Conservation (phyloP, 768 basidiomycete species). For the Lyophyllum decastes region DNA sequence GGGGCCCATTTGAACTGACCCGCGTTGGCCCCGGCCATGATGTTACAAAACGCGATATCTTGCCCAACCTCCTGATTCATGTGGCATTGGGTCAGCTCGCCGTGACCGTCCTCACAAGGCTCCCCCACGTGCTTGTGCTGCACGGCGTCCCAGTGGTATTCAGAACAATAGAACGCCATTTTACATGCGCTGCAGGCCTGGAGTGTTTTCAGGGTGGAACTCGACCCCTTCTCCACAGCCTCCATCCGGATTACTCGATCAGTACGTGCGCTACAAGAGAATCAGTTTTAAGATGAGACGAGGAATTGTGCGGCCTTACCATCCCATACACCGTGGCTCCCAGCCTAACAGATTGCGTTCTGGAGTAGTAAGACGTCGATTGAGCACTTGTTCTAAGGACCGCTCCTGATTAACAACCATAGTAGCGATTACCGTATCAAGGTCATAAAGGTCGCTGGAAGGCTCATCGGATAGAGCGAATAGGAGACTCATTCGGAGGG, state of each 20-base stretch:
- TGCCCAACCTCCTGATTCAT: slow-evolving; percentile 22
- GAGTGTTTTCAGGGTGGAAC: slow-evolving; percentile 8
- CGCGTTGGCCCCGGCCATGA: background rate
- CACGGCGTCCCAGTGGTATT: slow-evolving; percentile 22
- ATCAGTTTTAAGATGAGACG: background rate
- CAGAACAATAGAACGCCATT: slow-evolving; percentile 26
- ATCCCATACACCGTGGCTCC: slow-evolving; percentile 26
- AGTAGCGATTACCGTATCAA: slow-evolving; percentile 1
- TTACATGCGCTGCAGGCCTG: slow-evolving; percentile 24
- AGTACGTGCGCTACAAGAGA: slow-evolving; percentile 20
- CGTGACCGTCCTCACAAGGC: slow-evolving; percentile 22
- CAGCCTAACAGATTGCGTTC: slow-evolving; percentile 20
- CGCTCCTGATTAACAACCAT: background rate
- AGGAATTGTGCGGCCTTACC: slow-evolving; percentile 11
- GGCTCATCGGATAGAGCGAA: slow-evolving; percentile 16
- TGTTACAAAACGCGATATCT: slow-evolving; percentile 15
- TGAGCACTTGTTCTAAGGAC: background rate
- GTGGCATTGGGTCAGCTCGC: slow-evolving; percentile 24
- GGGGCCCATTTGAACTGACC: slow-evolving; percentile 31
- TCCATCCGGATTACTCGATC: slow-evolving; percentile 26
- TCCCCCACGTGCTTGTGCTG: slow-evolving; percentile 14
- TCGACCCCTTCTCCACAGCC: background rate
- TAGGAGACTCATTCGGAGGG: slow-evolving; percentile 2
- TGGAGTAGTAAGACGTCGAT: background rate
- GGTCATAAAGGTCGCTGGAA: slow-evolving; percentile 10